Percentiles rank a stretch among this genome's conserved stretches.
Evolutionary conservation across 768 basidiomycete genomes (phyloP).

Genomic region (Tulasnella sp.): DNA sequence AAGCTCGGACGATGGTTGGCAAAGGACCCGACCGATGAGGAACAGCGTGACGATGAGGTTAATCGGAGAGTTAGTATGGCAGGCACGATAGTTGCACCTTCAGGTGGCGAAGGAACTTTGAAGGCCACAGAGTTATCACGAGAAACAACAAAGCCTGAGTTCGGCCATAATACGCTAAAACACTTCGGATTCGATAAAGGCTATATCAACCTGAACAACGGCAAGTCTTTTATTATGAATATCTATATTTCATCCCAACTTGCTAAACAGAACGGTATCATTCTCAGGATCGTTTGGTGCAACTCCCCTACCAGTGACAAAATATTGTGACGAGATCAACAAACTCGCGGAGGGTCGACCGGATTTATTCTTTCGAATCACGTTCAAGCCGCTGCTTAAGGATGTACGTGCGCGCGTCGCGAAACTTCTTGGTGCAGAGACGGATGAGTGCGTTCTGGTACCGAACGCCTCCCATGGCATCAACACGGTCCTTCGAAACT

Average conservation of each 20-base stretch:
- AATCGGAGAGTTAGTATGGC: slow-evolving; percentile 39
- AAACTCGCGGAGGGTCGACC: slow-evolving; percentile 27
- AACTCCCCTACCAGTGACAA: slow-evolving; percentile 25
- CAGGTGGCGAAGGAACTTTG: slow-evolving; percentile 4
- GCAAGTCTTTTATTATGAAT: slow-evolving; percentile 17
- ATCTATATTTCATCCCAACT: neutral
- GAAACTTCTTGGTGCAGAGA: slow-evolving; percentile 25
- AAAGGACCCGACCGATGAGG: slow-evolving; percentile 24
- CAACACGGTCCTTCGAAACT: slow-evolving; percentile 55
- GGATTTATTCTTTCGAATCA: slow-evolving; percentile 27
- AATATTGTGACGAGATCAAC: slow-evolving; percentile 23
- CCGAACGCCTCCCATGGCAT: slow-evolving; percentile 55
- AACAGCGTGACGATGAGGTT: slow-evolving; percentile 38
- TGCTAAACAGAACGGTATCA: neutral
- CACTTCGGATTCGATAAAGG: slow-evolving; percentile 28
- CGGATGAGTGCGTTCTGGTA: slow-evolving; percentile 33
- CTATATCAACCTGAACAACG: slow-evolving; percentile 32
- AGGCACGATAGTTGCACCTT: slow-evolving; percentile 25
- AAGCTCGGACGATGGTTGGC: slow-evolving; percentile 68
- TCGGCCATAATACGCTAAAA: slow-evolving; percentile 28
- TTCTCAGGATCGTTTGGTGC: slow-evolving; percentile 28
- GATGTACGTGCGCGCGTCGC: slow-evolving; percentile 25
- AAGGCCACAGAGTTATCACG: neutral
- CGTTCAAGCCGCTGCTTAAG: slow-evolving; percentile 24
- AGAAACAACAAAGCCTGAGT: slow-evolving; percentile 16